These are phyloP conservation scores for Abelmoschus esculentus DNA, from an alignment of 345 rosid genomes.

Conservation along the genomic window DNA sequence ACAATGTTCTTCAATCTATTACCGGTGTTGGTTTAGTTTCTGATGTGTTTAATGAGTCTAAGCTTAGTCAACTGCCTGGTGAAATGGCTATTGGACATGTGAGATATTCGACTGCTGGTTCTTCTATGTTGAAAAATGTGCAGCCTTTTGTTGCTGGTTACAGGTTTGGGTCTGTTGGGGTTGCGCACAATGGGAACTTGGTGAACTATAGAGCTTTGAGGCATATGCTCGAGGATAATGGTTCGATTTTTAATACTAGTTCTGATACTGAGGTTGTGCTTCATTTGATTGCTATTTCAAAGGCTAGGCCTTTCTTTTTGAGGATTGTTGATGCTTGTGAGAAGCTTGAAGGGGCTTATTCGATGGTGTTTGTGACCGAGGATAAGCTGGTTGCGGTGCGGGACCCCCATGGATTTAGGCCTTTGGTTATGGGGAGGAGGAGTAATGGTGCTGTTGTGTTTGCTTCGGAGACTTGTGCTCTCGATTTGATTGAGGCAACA, in stretches of 20 bases:
- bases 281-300: too few relatives aligned
- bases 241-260: too few relatives aligned
- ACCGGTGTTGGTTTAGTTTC: constrained; percentile 94
- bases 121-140: constrained; percentile 90
- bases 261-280: too few relatives aligned
- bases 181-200: constrained; percentile 90
- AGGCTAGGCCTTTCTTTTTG: constrained; percentile 77
- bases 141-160: constrained; percentile 98
- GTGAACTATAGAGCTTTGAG: constrained; percentile 69
- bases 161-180: constrained; percentile 87
- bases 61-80: constrained; percentile 84
- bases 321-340: constrained; percentile 95
- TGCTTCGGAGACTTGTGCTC: constrained; percentile 95
- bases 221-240: too few relatives aligned
- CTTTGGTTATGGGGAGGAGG: constrained; percentile 90
- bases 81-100: constrained; percentile 86
- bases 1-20: constrained; percentile 62
- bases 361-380: constrained; percentile 86
- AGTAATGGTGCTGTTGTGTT: constrained; percentile 86
- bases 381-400: constrained; percentile 92
- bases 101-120: constrained; percentile 86
- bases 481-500: constrained; percentile 87
- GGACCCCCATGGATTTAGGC: constrained; percentile 84
- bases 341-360: constrained; percentile 78
- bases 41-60: constrained; percentile 81